A percentile compares a stretch with the other conserved stretches of the same genome.
Conservation (phyloP, 1,284 basidiomycete species). For the Amylostereum chailletii region DNA sequence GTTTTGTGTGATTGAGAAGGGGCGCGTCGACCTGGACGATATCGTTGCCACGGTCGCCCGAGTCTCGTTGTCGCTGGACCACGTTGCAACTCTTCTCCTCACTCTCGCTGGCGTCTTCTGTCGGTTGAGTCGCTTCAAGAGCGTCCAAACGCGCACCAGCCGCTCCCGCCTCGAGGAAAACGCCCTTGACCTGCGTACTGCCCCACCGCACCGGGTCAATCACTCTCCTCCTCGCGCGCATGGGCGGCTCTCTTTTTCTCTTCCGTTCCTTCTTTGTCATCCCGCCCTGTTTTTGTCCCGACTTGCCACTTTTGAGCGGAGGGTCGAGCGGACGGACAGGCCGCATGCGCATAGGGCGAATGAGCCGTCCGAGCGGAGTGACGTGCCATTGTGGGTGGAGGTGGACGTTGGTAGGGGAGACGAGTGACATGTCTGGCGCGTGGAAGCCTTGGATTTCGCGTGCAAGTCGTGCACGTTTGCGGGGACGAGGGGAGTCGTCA, state of each 20-base stretch:
- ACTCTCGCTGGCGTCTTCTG: constrained; percentile 3
- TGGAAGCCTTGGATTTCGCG: constrained; percentile 30
- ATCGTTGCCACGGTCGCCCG: constrained; percentile 6
- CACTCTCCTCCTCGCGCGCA: constrained; percentile 39
- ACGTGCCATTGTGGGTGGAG: constrained; percentile 53
- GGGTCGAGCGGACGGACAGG: constrained; percentile 50
- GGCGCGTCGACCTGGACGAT: constrained; percentile 5
- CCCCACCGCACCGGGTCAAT: constrained; percentile 66
- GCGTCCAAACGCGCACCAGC: constrained; percentile 2
- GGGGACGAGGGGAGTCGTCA: constrained; percentile 16
- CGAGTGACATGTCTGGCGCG: constrained; percentile 53
- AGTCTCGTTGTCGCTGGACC: not conserved
- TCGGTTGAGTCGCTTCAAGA: not conserved
- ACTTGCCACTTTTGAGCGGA: constrained; percentile 16
- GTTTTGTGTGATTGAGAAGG: not conserved
- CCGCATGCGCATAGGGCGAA: constrained; percentile 58
- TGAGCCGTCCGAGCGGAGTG: constrained; percentile 56
- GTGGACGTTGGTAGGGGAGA: constrained; percentile 45
- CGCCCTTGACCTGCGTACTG: constrained; percentile 54
- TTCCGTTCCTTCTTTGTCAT: constrained; percentile 14
- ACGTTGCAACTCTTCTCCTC: constrained; percentile 9
- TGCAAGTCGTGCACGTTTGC: constrained; percentile 26
- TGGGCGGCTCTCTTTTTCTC: constrained; percentile 24
- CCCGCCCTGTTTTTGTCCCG: constrained; percentile 2
- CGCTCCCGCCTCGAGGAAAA: constrained; percentile 41